Conservation (phyloP, 257 asterid genomes). For the Lycium ferocissimum region DNA sequence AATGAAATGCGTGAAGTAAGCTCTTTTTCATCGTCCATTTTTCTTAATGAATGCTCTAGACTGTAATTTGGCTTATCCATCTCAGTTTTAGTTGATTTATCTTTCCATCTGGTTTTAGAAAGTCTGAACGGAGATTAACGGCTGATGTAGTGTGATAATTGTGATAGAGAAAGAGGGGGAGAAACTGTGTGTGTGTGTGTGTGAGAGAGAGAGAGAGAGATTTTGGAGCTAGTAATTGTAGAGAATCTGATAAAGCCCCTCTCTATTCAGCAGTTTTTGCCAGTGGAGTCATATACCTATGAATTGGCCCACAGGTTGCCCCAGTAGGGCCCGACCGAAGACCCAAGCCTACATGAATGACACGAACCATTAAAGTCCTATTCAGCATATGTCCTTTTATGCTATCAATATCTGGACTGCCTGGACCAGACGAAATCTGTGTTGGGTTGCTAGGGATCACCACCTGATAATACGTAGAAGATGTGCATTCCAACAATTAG, state of each 20-base stretch:
- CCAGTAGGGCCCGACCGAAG: not conserved
- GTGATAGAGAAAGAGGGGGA: not conserved
- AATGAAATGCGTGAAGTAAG: conserved; percentile 93
- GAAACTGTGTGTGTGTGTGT: not conserved
- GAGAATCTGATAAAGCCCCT: not conserved
- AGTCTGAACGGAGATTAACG: not conserved
- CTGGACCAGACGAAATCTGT: not conserved
- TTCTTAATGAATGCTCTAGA: conserved; percentile 19
- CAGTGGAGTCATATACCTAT: not conserved
- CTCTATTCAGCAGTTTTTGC: not conserved
- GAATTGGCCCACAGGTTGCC: not conserved
- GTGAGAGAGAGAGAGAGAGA: not conserved
- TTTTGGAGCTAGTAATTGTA: not conserved
- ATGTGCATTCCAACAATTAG: conserved; percentile 1
- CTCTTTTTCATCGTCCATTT: conserved; percentile 29
- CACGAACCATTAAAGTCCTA: not conserved
- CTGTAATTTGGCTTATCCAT: not conserved
- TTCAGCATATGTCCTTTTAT: not conserved
- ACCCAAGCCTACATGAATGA: conserved; percentile 4
- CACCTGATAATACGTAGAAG: conserved; percentile 8
- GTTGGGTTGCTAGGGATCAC: not conserved
- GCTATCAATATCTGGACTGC: not conserved
- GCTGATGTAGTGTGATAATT: conserved; percentile 10
- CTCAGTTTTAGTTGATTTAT: conserved; percentile 22
- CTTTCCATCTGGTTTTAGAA: conserved; percentile 22